Evolutionary conservation across 1,284 basidiomycete genomes (phyloP).

Genomic region (Phlebopus sp.): DNA sequence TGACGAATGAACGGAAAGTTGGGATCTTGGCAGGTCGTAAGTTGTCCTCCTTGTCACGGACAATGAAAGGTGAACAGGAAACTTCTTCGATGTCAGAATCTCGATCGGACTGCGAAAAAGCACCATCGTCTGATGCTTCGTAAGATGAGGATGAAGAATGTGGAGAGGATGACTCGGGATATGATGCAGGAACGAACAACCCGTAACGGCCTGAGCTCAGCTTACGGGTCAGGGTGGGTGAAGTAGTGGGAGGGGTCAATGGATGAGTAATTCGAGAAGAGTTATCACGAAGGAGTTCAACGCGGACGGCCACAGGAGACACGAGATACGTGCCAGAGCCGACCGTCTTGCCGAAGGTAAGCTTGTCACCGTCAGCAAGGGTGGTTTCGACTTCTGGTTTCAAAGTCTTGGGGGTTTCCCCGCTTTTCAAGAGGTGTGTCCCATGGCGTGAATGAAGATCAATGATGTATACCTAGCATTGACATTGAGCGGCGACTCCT

Average conservation of each 20-base stretch:
- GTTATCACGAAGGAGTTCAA: slow-evolving; percentile 48
- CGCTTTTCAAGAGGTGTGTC: slow-evolving; percentile 24
- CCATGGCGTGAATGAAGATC: slow-evolving; percentile 34
- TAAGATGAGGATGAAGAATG: slow-evolving; percentile 38
- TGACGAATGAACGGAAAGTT: slow-evolving; percentile 30
- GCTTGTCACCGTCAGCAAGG: slow-evolving; percentile 59
- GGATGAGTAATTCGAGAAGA: slow-evolving; percentile 4
- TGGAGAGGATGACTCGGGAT: slow-evolving; percentile 32
- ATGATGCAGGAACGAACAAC: slow-evolving; percentile 42
- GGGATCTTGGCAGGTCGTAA: slow-evolving; percentile 26
- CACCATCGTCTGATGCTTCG: slow-evolving; percentile 27
- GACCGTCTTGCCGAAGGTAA: slow-evolving; percentile 74
- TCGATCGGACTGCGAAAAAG: slow-evolving; percentile 34
- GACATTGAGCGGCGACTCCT: slow-evolving; percentile 9
- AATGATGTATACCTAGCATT: slow-evolving; percentile 29
- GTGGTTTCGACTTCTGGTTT: slow-evolving; percentile 37
- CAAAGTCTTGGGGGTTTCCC: slow-evolving; percentile 22
- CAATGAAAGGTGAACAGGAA: slow-evolving; percentile 16
- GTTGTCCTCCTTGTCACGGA: slow-evolving; percentile 19
- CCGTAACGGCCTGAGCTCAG: slow-evolving; percentile 51
- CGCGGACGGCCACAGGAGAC: slow-evolving; percentile 54
- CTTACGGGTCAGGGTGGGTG: slow-evolving; percentile 21
- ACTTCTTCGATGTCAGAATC: slow-evolving; percentile 61
- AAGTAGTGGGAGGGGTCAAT: slow-evolving; percentile 2
- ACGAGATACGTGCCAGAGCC: slow-evolving; percentile 56